phyloP scores from a whole-genome alignment of 768 basidiomycete species.

The Lanmaoa rubissima region DNA sequence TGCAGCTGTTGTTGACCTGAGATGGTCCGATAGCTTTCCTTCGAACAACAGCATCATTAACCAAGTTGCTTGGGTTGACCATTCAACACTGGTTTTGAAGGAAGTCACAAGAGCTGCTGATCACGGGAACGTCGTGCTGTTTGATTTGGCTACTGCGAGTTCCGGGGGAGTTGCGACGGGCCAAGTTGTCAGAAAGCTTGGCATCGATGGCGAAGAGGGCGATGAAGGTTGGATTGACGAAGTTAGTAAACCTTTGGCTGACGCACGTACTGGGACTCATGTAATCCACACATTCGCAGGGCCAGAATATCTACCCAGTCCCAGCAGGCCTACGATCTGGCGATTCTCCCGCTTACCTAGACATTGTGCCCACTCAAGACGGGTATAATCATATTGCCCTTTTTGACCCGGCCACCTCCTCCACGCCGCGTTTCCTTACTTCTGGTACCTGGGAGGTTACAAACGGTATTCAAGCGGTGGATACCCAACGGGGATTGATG shows the following conservation, averaged over 20 bases:
- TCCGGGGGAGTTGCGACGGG: constrained; percentile 38
- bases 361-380: constrained; percentile 76
- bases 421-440: constrained; percentile 79
- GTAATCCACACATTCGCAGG: constrained; percentile 37
- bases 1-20: constrained; percentile 52
- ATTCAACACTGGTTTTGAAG: constrained; percentile 71
- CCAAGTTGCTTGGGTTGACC: constrained; percentile 88
- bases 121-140: constrained; percentile 75
- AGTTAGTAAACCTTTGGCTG: constrained; percentile 43
- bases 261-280: constrained; percentile 9
- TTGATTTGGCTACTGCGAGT: constrained; percentile 47
- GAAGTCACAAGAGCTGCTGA: constrained; percentile 85
- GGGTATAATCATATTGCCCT: constrained; percentile 94
- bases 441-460: constrained; percentile 90
- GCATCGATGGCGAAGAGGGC: constrained; percentile 79
- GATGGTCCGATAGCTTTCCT: constrained; percentile 63
- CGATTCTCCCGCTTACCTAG: constrained; percentile 73
- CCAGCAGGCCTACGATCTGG: constrained; percentile 41
- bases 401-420: constrained; percentile 73
- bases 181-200: constrained; percentile 70
- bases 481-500: constrained; percentile 66
- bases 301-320: constrained; percentile 61
- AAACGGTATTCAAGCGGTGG: constrained; percentile 67
- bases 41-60: constrained; percentile 66
- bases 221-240: constrained; percentile 95